Evolutionary conservation across 208 protist species (phyloP).

Genomic region (Acanthamoeba rhysodes): DNA sequence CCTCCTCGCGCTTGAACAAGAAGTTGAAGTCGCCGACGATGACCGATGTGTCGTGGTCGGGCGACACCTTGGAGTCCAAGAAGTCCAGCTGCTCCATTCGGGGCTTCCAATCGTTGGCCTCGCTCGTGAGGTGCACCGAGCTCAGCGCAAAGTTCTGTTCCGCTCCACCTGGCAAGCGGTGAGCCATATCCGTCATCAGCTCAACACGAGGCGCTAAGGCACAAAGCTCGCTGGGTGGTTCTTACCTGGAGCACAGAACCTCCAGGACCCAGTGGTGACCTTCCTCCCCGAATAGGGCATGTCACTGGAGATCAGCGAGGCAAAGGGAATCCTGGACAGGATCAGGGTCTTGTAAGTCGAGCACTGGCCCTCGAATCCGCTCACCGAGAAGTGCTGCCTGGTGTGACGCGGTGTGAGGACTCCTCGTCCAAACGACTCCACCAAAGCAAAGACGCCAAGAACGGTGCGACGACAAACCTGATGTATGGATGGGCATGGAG

Average conservation of each 20-base stretch:
- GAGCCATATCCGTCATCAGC: no score
- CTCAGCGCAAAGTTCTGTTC: not conserved
- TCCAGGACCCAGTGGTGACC: not conserved
- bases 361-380: not conserved
- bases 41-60: not conserved
- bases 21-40: slow-evolving; percentile 33
- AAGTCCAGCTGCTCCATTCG: not conserved
- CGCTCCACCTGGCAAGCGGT: no score
- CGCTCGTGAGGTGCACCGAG: slow-evolving; percentile 25
- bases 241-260: not conserved
- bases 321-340: not conserved
- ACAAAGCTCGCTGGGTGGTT: no score
- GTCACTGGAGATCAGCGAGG: not conserved
- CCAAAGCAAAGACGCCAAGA: no score
- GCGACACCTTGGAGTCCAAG: not conserved
- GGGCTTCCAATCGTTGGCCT: slow-evolving; percentile 23
- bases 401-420: no score
- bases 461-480: not conserved
- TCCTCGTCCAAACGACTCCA: no score
- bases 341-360: slow-evolving; percentile 24
- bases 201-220: no score
- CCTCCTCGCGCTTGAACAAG: not conserved
- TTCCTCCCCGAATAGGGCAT: slow-evolving; percentile 18
- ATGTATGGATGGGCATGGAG: not conserved
- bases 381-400: not conserved